Evolutionary conservation across 495 filamentous ascomycete species (phyloP), one percentile per base, ranked within the genome.

Genomic region (Collariella sp.): DNA sequence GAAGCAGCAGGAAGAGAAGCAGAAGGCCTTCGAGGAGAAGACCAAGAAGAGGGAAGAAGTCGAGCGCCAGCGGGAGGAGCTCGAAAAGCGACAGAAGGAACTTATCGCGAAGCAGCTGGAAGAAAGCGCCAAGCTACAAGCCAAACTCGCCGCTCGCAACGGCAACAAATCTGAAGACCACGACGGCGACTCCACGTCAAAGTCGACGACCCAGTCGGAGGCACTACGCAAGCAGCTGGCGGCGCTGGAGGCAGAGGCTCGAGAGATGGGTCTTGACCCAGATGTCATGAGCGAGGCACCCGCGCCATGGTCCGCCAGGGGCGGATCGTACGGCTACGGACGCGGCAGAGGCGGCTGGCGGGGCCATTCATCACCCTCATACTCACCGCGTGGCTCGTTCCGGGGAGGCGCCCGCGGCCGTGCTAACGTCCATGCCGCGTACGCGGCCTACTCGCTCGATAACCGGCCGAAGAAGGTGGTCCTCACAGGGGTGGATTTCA

Each of bases 201-300:
- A 31, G 4, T 33, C 62, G 12, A 64, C 52, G 34, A 67, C 56
- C 13, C 69, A 75, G 16, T 72, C 73, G 2, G 76, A 75, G 18
- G 77, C 83, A 9, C 73, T 96, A 22, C 82, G 84, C 47, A 87
- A 86, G 1, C 86, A 96, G 63, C 68, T 98, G 16, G 88, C 88
- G 2, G 80, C 79, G 7, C 72, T 98, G 19, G 85, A 96, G 67
- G 87, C 84, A 9, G 91, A 97, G 68, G 93, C 93, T 0, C 79
- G 84, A 62, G 81, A 75, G 23, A 70, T 96, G 12, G 91, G 91
- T 7, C 75, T 96, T 35, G 85, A 94, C 64, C 76, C 74, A 24
- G 65, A 76, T 40, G 61, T 64, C 10, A 45, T 58, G 66, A 70
- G 66, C 52, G 76, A 69, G 61, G 76, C 64, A 50, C 73, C 59